These are phyloP conservation scores for Vanderwaltozyma polyspora DNA, from an alignment of 805 yeast genomes.

Conservation along the genomic window DNA sequence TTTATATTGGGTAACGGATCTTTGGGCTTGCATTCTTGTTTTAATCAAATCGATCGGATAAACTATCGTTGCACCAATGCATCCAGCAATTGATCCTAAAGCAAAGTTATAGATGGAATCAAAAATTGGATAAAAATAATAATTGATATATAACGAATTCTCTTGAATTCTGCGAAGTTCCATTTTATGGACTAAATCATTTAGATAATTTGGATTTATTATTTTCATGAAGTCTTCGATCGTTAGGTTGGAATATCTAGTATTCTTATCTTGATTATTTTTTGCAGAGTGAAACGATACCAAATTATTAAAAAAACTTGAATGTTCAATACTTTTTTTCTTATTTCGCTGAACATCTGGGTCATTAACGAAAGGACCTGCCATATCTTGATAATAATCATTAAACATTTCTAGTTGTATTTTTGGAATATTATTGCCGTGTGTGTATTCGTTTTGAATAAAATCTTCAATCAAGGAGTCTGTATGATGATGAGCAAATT, in stretches of 20 bases:
- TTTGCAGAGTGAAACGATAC: conserved; percentile 3
- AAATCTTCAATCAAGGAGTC: conserved; percentile 20
- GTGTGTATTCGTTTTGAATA: conserved; percentile 20
- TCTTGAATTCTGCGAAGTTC: conserved; percentile 20
- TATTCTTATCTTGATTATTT: conserved; percentile 8
- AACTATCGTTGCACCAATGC: conserved; percentile 95
- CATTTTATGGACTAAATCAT: conserved; percentile 25
- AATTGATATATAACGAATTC: conserved; percentile 26
- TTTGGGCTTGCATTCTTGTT: conserved; percentile 96
- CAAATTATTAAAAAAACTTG: conserved; percentile 11
- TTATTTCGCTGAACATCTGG: conserved; percentile 4
- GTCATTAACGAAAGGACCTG: conserved; percentile 15
- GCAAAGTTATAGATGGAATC: conserved; percentile 81
- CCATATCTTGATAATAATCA: conserved; percentile 17
- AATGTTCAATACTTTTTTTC: conserved; percentile 2
- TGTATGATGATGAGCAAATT: conserved; percentile 12
- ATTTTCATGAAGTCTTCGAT: conserved; percentile 33
- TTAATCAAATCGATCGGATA: conserved; percentile 94
- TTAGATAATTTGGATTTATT: conserved; percentile 31
- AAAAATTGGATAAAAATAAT: conserved; percentile 51
- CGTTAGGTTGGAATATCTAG: conserved; percentile 20
- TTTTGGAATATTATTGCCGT: conserved; percentile 12
- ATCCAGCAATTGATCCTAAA: conserved; percentile 91
- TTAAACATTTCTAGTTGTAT: conserved; percentile 19
- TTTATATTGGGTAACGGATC: conserved; percentile 55